Evolutionary conservation across 2,329 filamentous ascomycete species (phyloP), one percentile per base, ranked within the genome.

Genomic region (Sporothrix brunneoviolacea): DNA sequence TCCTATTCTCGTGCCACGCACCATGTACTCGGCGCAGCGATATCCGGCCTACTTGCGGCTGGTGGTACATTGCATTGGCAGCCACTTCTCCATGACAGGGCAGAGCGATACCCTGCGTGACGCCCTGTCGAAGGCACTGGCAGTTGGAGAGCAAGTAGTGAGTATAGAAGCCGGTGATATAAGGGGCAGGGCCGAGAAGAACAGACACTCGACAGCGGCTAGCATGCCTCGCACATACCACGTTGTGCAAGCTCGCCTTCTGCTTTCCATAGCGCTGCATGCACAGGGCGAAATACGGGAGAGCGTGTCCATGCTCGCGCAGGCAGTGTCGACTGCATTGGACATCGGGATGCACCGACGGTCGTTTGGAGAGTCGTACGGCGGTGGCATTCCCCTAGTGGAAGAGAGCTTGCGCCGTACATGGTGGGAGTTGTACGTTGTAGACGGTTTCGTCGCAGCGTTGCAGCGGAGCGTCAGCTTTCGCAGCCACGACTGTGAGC

Each of bases 341-440:
- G 39, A 42, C 12, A 18, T 30, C 12, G 39, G 39, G 1, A 19
- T 42, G 39, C 39, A 42, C 16, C n/a, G 24, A 28, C 39, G 24
- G n/a, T 12, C 24, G 18, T 42, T 18, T 22, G 30, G 39, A n/a
- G 30, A 22, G 4, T 13, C n/a, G 1, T 15, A 42, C 9, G 39
- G 24, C 4, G 9, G 8, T 10, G 24, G 24, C 6, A 28, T 27
- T 8, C 39, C 39, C 7, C 12, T 32, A 13, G 39, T 42, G n/a
- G 27, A 30, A 9, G 39, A 42, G n/a, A 42, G 39, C 18, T 27
- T 42, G 10, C 39, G 39, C 2, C 24, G 39, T 10, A 42, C 39
- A 16, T 42, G 39, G 39, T 42, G 39, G 39, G 24, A 42, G 24
- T 16, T 42, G 24, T 42, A 42, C n/a, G 39, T 42, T 6, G 39